Percentiles rank a stretch among this genome's conserved stretches.
phyloP scores from a whole-genome alignment of 2,329 filamentous ascomycete genomes.

The Fusarium globosum region DNA sequence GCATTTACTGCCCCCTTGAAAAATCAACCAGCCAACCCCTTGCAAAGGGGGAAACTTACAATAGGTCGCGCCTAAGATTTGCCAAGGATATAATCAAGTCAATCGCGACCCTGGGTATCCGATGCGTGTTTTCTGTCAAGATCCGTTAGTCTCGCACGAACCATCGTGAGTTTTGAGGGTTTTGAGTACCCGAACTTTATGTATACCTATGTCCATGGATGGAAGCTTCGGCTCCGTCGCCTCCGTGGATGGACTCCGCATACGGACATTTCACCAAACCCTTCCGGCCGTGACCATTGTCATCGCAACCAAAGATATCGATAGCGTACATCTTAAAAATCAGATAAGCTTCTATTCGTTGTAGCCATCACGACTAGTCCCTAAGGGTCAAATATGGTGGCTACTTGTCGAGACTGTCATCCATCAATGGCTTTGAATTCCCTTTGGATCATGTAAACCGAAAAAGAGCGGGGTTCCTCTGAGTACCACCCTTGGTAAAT shows the following conservation, averaged over 20 bases:
- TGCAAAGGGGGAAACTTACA: conserved; percentile 33
- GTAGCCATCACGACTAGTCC: conserved; percentile 20
- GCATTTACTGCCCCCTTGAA: conserved; percentile 41
- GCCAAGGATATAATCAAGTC: conserved; percentile 27
- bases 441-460: conserved; percentile 30
- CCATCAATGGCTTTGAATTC: not conserved
- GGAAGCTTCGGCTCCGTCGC: conserved; percentile 16
- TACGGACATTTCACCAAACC: conserved; percentile 11
- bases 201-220: not conserved
- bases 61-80: conserved; percentile 32
- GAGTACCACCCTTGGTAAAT: not conserved
- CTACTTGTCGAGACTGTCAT: conserved; percentile 13
- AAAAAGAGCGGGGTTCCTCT: conserved; percentile 20
- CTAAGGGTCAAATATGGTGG: not conserved
- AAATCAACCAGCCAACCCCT: conserved; percentile 32
- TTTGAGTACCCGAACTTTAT: not conserved
- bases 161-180: not conserved
- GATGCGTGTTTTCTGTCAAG: conserved; percentile 7
- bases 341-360: conserved; percentile 15
- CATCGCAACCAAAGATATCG: conserved; percentile 23
- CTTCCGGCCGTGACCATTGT: conserved; percentile 23
- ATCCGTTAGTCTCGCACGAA: not conserved
- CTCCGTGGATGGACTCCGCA: conserved; percentile 20
- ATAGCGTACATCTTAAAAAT: conserved; percentile 13
- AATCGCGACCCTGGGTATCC: conserved; percentile 1